Evolutionary conservation across 2,329 filamentous ascomycete species (phyloP), one percentile per base, ranked within the genome.

Genomic region (Ophiostoma populinum): DNA sequence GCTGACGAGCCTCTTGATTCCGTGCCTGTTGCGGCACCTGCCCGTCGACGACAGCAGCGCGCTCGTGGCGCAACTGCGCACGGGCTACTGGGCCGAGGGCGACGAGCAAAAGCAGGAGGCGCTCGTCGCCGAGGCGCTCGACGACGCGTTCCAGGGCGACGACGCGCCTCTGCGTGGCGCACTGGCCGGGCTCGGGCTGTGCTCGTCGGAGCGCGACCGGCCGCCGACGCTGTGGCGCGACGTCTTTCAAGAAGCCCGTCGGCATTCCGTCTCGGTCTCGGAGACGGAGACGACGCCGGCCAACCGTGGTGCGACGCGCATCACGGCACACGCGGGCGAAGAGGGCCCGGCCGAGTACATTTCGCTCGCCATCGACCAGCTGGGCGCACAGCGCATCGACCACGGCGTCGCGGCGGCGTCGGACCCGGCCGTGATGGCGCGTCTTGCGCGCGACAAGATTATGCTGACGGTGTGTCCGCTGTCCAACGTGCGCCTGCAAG

Each of bases 261-360:
- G 38, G 15, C 35, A 40, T 24, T 37, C 34, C 3, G 32, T 35
- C 6, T 18, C 30, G 1, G 57, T 61, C 7, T 12, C 74, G 67
- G 1, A 52, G 55, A 35, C 51, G 52, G 1, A 52, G 55, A 35
- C 51, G 52, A 18, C 57, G 13, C 10, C 13, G 4, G 19, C 35
- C 70, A 0, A 61, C 79, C 34, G 32, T 24, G 35, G 35, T 12
- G 35, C 33, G 3, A 16, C 34, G 4, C 56, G 61, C 19, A 59
- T 71, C n/a, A 86, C 80, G 0, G 72, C 78, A 3, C 80, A 86
- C 51, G 78, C 75, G 3, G 78, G 80, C 35, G 80, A 86, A 51
- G 80, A 86, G 49, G 78, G 75, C 1, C 75, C 77, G 12, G 55
- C 73, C 4, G 61, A 59, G 5, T 82, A 78, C 52, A 75, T 87